Percentiles rank a stretch among this genome's conserved stretches.
Evolutionary conservation across 805 yeast genomes (phyloP).

Genomic region (Kluyveromyces nonfermentans): DNA sequence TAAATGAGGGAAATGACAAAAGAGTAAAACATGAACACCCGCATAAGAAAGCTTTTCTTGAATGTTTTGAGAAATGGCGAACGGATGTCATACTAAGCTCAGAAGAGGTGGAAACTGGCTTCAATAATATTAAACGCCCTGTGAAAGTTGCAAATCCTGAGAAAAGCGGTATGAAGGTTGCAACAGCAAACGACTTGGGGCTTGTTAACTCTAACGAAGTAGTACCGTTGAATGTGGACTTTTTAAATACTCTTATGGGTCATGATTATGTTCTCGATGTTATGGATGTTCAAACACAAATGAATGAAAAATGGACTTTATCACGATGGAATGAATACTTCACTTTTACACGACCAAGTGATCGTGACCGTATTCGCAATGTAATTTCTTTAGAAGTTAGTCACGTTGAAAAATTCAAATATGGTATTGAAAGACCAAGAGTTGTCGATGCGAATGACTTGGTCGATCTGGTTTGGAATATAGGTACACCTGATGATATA

Average conservation of each 20-base stretch:
- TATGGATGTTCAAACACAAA: constrained; percentile 83
- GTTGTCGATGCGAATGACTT: constrained; percentile 59
- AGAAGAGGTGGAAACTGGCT: constrained; percentile 9
- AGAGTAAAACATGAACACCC: constrained; percentile 52
- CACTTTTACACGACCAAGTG: constrained; percentile 30
- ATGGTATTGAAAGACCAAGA: constrained; percentile 48
- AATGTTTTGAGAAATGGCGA: constrained; percentile 14
- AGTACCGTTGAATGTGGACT: constrained; percentile 19
- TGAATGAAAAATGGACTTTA: constrained; percentile 52
- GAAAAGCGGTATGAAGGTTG: constrained; percentile 15
- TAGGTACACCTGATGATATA: constrained; percentile 8
- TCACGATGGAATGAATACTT: constrained; percentile 70
- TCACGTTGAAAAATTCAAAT: constrained; percentile 39
- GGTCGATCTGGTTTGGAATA: constrained; percentile 59
- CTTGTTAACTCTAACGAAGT: constrained; percentile 4
- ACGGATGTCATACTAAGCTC: constrained; percentile 10
- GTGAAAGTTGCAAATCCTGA: constrained; percentile 16
- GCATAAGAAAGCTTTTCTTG: constrained; percentile 32
- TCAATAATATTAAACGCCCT: constrained; percentile 15
- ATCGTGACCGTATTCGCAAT: constrained; percentile 60
- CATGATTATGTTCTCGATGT: constrained; percentile 60
- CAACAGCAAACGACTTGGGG: constrained; percentile 9
- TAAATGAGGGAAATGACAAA: constrained; percentile 59
- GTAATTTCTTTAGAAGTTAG: constrained; percentile 79
- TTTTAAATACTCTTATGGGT: constrained; percentile 42